Base-by-base conservation (phyloP, 129 eudicot species). In the Escallonia herrerae region DNA sequence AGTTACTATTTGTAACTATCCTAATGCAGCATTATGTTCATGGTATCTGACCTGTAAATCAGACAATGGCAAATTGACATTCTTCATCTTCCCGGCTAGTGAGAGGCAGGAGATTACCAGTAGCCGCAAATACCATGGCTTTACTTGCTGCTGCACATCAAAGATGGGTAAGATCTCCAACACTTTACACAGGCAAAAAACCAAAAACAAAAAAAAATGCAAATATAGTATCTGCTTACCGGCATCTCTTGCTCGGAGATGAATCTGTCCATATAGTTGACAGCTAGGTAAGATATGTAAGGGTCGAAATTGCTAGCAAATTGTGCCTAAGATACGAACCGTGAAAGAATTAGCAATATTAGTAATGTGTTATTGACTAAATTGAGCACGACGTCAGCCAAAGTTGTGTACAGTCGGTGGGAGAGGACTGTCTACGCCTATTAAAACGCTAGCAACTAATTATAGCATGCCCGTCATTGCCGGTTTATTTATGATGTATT, bases 191-290 rank as follows among this genome's bases (percentile, higher is more conserved):
- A 45, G 7, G 9, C 49, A 45, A 5, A 45, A 33, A 53, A 12
- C 58, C 39, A 49, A 65, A n/a, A 38, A 37, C 7, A 3, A 42
- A 41, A 42, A 45, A 45, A 56, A 11, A 15, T 6, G 5, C 8
- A 38, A 8, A 58, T 33, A 58, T 58, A 13, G 14, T 3, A 3
- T 6, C 58, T 60, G 40, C 68, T 78, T 62, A 75, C 84, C 62
- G 39, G 55, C 65, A 75, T 11, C 49, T 66, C 56, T 64, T 71
- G 77, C 39, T 70, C 45, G 39, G 75, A 76, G 60, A 81, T 58
- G 67, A 81, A 81, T 5, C 86, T 80, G 53, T 81, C 86, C 67
- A 77, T 39, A 69, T 81, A 81, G 66, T 73, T 77, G 60, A 73
- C 67, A 37, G 86, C 78, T 4, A 81, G 86, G 80, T 73, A 81